Evolutionary conservation across 2,329 filamentous ascomycete genomes (phyloP).

Genomic region (Pseudopyrenochaeta lycopersici): DNA sequence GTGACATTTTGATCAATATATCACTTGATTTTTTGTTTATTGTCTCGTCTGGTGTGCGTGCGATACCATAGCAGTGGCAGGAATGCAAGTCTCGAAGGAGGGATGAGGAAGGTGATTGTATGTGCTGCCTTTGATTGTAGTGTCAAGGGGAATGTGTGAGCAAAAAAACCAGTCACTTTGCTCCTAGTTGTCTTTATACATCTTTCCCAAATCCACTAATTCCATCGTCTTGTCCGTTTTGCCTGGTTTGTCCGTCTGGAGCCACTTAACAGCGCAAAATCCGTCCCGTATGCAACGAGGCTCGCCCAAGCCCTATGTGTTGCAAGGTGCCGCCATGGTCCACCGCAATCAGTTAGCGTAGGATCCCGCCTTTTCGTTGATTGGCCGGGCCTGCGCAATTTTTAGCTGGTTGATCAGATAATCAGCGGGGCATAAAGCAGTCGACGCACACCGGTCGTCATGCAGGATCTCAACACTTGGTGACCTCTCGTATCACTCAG

Average conservation of each 20-base stretch:
- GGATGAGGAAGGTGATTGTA: no score
- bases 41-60: neutral
- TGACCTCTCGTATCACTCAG: no score
- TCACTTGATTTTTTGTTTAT: neutral
- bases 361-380: neutral
- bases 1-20: slow-evolving; percentile 24
- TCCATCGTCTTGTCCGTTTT: neutral
- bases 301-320: neutral
- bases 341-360: neutral
- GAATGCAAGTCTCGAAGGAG: no score
- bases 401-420: neutral
- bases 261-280: neutral
- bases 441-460: no score
- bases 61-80: no score
- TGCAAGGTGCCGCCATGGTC: neutral
- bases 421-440: neutral
- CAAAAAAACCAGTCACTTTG: no score
- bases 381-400: neutral
- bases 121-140: no score
- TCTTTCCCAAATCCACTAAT: neutral
- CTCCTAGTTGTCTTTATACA: no score
- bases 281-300: neutral
- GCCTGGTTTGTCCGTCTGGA: neutral
- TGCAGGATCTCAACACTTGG: no score
- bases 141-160: no score